Conservation (phyloP, 768 basidiomycete genomes). For the Mycena polygramma region DNA sequence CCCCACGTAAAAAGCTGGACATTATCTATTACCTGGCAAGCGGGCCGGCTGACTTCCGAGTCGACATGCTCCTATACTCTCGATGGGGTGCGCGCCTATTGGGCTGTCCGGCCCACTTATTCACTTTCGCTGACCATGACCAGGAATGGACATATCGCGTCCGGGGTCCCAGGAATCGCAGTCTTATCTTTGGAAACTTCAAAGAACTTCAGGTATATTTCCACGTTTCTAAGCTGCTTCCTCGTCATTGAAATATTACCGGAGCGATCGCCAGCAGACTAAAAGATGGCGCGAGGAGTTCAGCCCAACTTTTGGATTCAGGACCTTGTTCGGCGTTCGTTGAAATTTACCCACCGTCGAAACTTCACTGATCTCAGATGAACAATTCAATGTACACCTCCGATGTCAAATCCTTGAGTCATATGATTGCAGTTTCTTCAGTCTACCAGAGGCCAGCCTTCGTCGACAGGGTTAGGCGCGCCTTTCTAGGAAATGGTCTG, state of each 20-base stretch:
- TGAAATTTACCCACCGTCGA: too few relatives aligned
- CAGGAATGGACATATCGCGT: constrained; percentile 42
- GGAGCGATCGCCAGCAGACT: constrained; percentile 30
- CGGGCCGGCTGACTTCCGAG: too few relatives aligned
- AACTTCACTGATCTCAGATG: constrained; percentile 36
- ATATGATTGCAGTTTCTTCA: constrained; percentile 58
- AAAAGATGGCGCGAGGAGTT: constrained; percentile 54
- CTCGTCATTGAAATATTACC: not conserved
- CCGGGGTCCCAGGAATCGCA: constrained; percentile 49
- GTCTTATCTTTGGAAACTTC: constrained; percentile 50
- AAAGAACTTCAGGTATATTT: constrained; percentile 36
- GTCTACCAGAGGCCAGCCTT: constrained; percentile 52
- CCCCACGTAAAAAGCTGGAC: too few relatives aligned
- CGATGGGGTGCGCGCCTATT: too few relatives aligned
- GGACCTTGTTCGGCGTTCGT: constrained; percentile 49
- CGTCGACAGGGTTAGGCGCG: not conserved
- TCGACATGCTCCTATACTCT: too few relatives aligned
- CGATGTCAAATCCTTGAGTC: constrained; percentile 61
- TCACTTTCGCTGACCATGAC: not conserved
- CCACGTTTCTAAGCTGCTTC: not conserved
- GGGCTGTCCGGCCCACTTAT: too few relatives aligned
- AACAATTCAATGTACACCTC: constrained; percentile 55
- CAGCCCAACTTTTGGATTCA: constrained; percentile 49
- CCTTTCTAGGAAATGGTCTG: not conserved
- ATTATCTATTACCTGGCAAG: too few relatives aligned